These are phyloP conservation scores for Scleroderma citrinum DNA, from an alignment of 768 basidiomycete genomes.

Conservation along the genomic window DNA sequence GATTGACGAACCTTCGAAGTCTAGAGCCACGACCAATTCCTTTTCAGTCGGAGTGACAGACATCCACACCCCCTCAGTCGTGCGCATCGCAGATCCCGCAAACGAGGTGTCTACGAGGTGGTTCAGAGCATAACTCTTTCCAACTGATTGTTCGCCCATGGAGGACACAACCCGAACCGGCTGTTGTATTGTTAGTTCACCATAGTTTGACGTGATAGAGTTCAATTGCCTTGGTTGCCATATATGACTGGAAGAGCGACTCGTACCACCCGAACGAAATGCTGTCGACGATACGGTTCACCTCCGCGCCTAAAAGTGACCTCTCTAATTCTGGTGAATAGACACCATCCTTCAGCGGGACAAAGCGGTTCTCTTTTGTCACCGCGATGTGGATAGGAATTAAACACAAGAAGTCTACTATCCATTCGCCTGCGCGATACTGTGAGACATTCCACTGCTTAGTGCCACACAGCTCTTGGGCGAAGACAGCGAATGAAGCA, in stretches of 20 bases:
- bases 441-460: constrained; percentile 22
- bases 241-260: constrained; percentile 51
- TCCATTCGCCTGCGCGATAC: constrained; percentile 47
- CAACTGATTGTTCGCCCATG: constrained; percentile 57
- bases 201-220: neutral
- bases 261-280: constrained; percentile 55
- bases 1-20: constrained; percentile 43
- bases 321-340: constrained; percentile 41
- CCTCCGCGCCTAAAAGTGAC: constrained; percentile 46
- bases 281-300: constrained; percentile 43
- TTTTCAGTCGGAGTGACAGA: constrained; percentile 50
- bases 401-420: constrained; percentile 47
- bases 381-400: constrained; percentile 56
- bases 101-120: constrained; percentile 53
- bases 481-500: constrained; percentile 17
- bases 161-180: constrained; percentile 55
- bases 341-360: constrained; percentile 50
- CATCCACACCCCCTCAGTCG: constrained; percentile 59
- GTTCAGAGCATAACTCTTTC: constrained; percentile 47
- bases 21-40: constrained; percentile 44
- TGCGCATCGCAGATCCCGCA: constrained; percentile 51
- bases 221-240: constrained; percentile 39
- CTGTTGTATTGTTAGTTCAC: constrained; percentile 18
- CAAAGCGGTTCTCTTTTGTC: constrained; percentile 47
- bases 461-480: neutral